Conservation (phyloP, 2,329 filamentous ascomycete species). For the Fusarium sp. region DNA sequence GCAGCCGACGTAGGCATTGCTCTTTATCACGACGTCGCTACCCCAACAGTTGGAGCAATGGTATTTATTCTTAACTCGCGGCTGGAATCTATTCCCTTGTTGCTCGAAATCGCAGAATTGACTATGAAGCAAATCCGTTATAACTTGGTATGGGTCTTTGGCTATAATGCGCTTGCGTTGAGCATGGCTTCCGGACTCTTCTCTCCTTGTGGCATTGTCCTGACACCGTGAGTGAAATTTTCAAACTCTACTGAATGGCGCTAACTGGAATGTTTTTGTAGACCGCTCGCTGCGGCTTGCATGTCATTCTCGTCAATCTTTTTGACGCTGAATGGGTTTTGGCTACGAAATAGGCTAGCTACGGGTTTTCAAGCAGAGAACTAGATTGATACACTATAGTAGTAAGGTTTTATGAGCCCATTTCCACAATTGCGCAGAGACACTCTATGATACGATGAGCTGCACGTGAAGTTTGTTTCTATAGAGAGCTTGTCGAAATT, state of each 20-base stretch:
- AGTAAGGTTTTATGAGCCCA: accelerated
- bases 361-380: neutral
- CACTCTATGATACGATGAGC: too few species aligned
- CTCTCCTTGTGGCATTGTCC: neutral
- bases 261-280: accelerated
- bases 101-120: neutral
- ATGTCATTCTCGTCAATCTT: neutral
- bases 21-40: neutral
- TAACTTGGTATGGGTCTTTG: neutral
- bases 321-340: neutral
- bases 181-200: neutral
- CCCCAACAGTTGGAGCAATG: neutral
- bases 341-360: neutral
- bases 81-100: accelerated
- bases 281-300: neutral
- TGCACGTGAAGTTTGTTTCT: too few species aligned
- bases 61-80: neutral
- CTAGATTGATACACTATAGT: neutral
- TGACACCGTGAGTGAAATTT: neutral
- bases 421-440: neutral
- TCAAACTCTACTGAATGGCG: accelerated
- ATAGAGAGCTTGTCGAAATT: neutral
- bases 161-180: neutral
- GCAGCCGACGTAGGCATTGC: neutral
- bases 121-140: neutral